Base-by-base conservation (phyloP, 1,139 yeast genomes). In the Saccharomyces hybrid region DNA sequence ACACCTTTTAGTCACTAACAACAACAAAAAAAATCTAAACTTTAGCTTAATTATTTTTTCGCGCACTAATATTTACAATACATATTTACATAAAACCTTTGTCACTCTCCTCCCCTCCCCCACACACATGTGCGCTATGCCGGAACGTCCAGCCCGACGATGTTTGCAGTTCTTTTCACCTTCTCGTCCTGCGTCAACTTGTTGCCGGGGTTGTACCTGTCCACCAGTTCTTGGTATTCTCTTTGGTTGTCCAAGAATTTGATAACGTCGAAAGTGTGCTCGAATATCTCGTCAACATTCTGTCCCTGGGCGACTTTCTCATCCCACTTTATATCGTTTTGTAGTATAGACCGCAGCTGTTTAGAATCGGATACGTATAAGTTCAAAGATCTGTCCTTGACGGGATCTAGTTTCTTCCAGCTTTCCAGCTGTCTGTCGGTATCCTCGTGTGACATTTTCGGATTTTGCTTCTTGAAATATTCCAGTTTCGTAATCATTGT, bases 121-220 rank as follows among this genome's bases (percentile, higher is more conserved):
- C 44, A 38, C 24, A 42, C 24, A 8, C 24, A 14, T 42, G 26
- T 2, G 24, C 14, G 47, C 47, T 42, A 44, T 38, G 52, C 52
- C n/a, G 88, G 88, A 14, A 83, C 73, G 55, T 80, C 79, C 54
- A 91, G 77, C 0, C 99, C 99, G 12, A 93, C 99, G 60, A 84
- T 78, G 56, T 84, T 79, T 4, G 98, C 99, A 3, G 96, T 85
- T 65, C 80, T 81, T 63, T 83, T 76, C 27, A 91, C 84, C 56
- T 86, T 83, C 58, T 91, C 96, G 55, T 80, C 81, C 64, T 87
- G 96, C 32, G 82, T 79, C 83, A 86, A 80, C 46, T 81, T 80
- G 59, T 87, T 77, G 1, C 96, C 96, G 1, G 96, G 93, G 65
- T 91, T 89, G 71, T 91, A 91, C 62, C 96, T 78, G 60, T 87